These are phyloP conservation scores for Xylariales sp. DNA, from an alignment of 2,329 filamentous ascomycete species.

Conservation along the genomic window DNA sequence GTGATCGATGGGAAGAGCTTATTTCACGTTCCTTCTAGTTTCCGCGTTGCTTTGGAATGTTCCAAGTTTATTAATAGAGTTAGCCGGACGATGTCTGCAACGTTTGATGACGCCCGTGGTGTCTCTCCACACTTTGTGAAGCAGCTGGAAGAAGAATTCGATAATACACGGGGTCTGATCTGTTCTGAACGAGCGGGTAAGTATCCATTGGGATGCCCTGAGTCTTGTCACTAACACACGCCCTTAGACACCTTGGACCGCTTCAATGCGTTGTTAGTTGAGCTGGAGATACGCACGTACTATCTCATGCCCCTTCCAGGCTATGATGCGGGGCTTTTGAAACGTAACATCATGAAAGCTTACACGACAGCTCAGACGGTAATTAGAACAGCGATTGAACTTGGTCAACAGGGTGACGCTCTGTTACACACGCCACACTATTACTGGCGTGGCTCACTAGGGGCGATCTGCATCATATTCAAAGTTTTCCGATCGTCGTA, in stretches of 20 bases:
- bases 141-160: slow-evolving; percentile 48
- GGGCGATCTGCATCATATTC: slow-evolving; percentile 40
- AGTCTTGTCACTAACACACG: slow-evolving; percentile 9
- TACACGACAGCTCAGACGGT: slow-evolving; percentile 44
- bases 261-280: slow-evolving; percentile 43
- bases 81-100: slow-evolving; percentile 41
- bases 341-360: slow-evolving; percentile 39
- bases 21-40: slow-evolving; percentile 37
- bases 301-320: slow-evolving; percentile 44
- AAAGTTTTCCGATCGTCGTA: slow-evolving; percentile 42
- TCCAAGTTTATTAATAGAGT: slow-evolving; percentile 47
- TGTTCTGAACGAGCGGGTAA: slow-evolving; percentile 42
- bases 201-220: slow-evolving; percentile 6
- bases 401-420: slow-evolving; percentile 32
- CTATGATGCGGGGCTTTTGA: slow-evolving; percentile 32
- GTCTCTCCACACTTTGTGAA: slow-evolving; percentile 42
- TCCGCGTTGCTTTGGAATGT: slow-evolving; percentile 42
- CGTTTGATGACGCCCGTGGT: slow-evolving; percentile 40
- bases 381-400: slow-evolving; percentile 35
- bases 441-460: slow-evolving; percentile 41
- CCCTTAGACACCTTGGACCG: slow-evolving; percentile 36
- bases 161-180: slow-evolving; percentile 40
- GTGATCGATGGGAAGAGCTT: slow-evolving; percentile 35
- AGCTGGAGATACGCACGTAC: slow-evolving; percentile 49
- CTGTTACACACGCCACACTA: slow-evolving; percentile 45